These are phyloP conservation scores for Spinellus fusiger DNA, from an alignment of 192 early-diverging fungal species.

Conservation along the genomic window DNA sequence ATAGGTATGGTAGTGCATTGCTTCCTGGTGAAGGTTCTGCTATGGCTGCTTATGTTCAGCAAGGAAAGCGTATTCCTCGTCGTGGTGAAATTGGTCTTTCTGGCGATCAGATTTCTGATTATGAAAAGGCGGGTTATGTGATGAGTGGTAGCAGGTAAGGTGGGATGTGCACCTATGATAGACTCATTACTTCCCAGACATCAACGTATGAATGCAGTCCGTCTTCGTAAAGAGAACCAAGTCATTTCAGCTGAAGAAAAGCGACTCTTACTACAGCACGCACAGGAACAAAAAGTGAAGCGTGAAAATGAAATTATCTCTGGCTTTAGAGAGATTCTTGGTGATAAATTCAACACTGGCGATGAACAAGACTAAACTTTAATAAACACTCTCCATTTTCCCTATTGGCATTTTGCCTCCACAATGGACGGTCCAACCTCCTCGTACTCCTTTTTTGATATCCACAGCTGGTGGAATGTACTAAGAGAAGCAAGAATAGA, in stretches of 20 bases:
- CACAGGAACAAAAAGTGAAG: conserved; percentile 83
- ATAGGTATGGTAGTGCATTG: conserved; percentile 72
- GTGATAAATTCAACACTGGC: conserved; percentile 39
- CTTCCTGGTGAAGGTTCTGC: conserved; percentile 88
- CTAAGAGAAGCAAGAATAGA: conserved; percentile 92
- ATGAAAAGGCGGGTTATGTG: conserved; percentile 86
- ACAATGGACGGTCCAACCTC: conserved; percentile 80
- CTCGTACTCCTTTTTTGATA: conserved; percentile 92
- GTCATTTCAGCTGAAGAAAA: conserved; percentile 95
- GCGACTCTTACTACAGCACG: conserved; percentile 75
- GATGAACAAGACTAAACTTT: neutral
- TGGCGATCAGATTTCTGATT: conserved; percentile 75
- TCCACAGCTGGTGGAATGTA: conserved; percentile 98
- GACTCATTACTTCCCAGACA: conserved; percentile 41
- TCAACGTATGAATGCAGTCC: conserved; percentile 91
- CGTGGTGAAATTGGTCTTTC: conserved; percentile 95
- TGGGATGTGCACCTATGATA: neutral
- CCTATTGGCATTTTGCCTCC: conserved; percentile 78
- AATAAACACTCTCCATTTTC: neutral
- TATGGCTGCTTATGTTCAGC: conserved; percentile 83
- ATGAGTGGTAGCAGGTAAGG: conserved; percentile 88
- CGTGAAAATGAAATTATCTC: conserved; percentile 91
- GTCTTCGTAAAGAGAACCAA: conserved; percentile 94
- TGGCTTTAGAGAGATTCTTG: conserved; percentile 83
- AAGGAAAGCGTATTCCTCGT: conserved; percentile 92